Evolutionary conservation across 768 basidiomycete genomes (phyloP).

Genomic region (Panus rudis): DNA sequence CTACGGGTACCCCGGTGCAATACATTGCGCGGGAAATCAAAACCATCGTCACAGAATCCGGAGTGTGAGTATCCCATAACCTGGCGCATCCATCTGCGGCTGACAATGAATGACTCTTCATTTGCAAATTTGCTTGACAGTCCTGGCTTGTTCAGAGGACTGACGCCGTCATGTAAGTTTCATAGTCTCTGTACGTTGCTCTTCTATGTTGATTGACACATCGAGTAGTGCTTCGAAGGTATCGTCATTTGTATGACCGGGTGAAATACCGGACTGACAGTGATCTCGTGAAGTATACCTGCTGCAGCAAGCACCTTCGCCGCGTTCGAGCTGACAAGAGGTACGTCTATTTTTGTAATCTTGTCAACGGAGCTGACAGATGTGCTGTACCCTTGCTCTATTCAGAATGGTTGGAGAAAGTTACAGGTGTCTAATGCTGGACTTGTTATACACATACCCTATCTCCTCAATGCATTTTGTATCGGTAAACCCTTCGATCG

Average conservation of each 20-base stretch:
- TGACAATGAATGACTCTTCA: neutral
- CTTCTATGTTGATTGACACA: neutral
- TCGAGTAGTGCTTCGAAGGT: constrained; percentile 58
- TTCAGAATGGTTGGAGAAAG: constrained; percentile 25
- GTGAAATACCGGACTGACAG: neutral
- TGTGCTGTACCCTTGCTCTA: neutral
- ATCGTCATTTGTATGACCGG: constrained; percentile 4
- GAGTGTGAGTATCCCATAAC: constrained; percentile 44
- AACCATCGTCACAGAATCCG: constrained; percentile 61
- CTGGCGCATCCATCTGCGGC: too few species aligned
- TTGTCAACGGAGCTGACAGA: neutral
- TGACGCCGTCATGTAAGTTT: constrained; percentile 66
- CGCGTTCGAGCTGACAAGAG: constrained; percentile 78
- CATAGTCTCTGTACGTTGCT: neutral
- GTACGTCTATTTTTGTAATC: constrained; percentile 33
- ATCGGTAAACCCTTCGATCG: too few species aligned
- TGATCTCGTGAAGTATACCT: constrained; percentile 55
- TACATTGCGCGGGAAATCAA: constrained; percentile 74
- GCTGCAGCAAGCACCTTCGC: constrained; percentile 89
- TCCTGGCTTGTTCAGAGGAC: constrained; percentile 61
- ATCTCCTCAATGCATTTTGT: too few species aligned
- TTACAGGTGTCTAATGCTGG: constrained; percentile 26
- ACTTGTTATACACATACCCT: too few species aligned
- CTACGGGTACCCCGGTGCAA: constrained; percentile 60
- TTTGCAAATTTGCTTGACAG: constrained; percentile 23